phyloP scores from a whole-genome alignment of 2,329 filamentous ascomycete genomes.

The Calonectria fujianensis region DNA sequence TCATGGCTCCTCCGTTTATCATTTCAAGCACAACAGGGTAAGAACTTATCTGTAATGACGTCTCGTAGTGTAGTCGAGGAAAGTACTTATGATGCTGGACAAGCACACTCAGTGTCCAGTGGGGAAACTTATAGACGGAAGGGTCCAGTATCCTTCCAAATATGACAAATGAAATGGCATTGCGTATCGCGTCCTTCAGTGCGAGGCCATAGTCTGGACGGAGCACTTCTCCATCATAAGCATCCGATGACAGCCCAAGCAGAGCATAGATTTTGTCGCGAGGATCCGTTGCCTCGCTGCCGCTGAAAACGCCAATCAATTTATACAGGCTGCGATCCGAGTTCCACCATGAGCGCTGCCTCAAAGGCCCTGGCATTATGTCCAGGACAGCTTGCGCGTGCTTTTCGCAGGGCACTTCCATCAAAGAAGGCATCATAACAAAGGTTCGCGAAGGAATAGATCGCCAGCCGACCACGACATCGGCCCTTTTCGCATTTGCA shows the following conservation, averaged over 20 bases:
- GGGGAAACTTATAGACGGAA: not conserved
- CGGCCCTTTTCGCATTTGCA: constrained; percentile 6
- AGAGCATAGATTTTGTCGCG: constrained; percentile 10
- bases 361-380: constrained; percentile 13
- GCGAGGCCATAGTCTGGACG: not conserved
- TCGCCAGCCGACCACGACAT: constrained; percentile 16
- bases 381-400: constrained; percentile 14
- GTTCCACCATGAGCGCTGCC: constrained; percentile 8
- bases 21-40: not conserved
- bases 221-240: not conserved
- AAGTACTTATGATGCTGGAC: not conserved
- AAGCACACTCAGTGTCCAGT: not conserved
- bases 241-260: not conserved
- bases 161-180: not conserved
- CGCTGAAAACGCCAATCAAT: not conserved
- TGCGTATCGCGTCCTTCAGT: not conserved
- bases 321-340: not conserved
- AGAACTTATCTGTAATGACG: not conserved
- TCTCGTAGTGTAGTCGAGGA: not conserved
- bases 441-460: not conserved
- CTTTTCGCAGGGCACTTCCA: constrained; percentile 1
- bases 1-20: not conserved
- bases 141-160: constrained; percentile 4
- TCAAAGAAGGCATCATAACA: constrained; percentile 7
- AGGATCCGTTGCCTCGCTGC: not conserved